phyloP scores from a whole-genome alignment of 2,329 filamentous ascomycete genomes.

The Botrytis galanthina region DNA sequence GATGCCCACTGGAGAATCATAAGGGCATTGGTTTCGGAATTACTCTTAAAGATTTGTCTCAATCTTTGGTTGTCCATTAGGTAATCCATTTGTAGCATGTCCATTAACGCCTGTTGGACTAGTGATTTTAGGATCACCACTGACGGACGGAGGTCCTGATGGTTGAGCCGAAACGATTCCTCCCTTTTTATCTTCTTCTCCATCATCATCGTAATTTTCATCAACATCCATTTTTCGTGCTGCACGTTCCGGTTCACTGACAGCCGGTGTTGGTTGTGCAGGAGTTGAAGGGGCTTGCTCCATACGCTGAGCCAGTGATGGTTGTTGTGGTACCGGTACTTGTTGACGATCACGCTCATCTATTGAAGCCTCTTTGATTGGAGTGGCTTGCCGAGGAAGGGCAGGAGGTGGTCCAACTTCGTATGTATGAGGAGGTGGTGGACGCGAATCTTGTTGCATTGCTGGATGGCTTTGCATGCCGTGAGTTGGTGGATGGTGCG shows the following conservation, averaged over 20 bases:
- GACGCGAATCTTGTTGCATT: slow-evolving; percentile 55
- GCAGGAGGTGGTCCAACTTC: slow-evolving; percentile 46
- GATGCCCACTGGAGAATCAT: not conserved
- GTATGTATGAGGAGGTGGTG: slow-evolving; percentile 52
- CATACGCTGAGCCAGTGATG: slow-evolving; percentile 41
- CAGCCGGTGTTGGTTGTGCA: slow-evolving; percentile 45
- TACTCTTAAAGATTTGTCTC: slow-evolving; percentile 27
- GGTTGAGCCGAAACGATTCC: slow-evolving; percentile 46
- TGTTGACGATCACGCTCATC: slow-evolving; percentile 53
- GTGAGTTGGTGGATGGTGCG: slow-evolving; percentile 73
- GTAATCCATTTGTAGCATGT: slow-evolving; percentile 35
- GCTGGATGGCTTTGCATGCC: slow-evolving; percentile 56
- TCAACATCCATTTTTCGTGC: slow-evolving; percentile 96
- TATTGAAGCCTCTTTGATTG: slow-evolving; percentile 50
- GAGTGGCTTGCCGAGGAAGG: slow-evolving; percentile 19
- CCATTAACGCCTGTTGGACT: slow-evolving; percentile 45
- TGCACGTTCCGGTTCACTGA: slow-evolving; percentile 75
- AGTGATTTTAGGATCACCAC: slow-evolving; percentile 51
- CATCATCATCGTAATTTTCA: slow-evolving; percentile 95
- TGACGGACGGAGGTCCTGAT: slow-evolving; percentile 44
- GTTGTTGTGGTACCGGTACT: slow-evolving; percentile 34
- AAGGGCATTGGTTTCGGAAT: not conserved
- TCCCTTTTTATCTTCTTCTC: slow-evolving; percentile 75
- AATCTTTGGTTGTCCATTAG: slow-evolving; percentile 37
- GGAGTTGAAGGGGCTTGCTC: slow-evolving; percentile 40